Percentiles rank a stretch among this genome's conserved stretches.
Evolutionary conservation across 192 early-diverging fungal species (phyloP).

Genomic region (Umbelopsis sp.): DNA sequence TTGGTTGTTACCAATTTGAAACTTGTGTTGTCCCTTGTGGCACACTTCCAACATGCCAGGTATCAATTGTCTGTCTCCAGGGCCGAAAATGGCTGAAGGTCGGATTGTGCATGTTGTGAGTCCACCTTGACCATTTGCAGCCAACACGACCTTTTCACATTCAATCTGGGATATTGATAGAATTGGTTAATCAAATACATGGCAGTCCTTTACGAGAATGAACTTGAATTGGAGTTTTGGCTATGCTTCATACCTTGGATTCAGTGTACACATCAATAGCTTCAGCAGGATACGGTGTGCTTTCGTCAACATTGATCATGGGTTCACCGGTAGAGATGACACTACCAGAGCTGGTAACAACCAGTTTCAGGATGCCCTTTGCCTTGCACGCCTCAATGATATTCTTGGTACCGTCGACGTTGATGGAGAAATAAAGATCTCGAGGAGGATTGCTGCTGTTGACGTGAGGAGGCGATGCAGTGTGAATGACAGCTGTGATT

Average conservation of each 20-base stretch:
- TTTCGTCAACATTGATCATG: conserved; percentile 84
- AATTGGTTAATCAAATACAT: neutral
- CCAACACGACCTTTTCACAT: conserved; percentile 75
- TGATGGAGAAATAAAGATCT: conserved; percentile 76
- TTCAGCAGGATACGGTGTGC: conserved; percentile 68
- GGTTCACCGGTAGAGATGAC: conserved; percentile 83
- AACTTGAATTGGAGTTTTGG: neutral
- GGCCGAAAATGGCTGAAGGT: conserved; percentile 93
- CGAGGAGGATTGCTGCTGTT: conserved; percentile 58
- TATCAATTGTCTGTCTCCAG: conserved; percentile 73
- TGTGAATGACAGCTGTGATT: conserved; percentile 82
- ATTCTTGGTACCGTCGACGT: conserved; percentile 86
- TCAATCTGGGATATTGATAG: conserved; percentile 35
- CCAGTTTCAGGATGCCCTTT: conserved; percentile 66
- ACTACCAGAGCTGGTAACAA: conserved; percentile 88
- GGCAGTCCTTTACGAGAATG: neutral
- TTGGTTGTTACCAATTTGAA: conserved; percentile 86
- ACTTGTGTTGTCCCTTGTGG: conserved; percentile 60
- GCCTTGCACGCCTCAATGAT: conserved; percentile 77
- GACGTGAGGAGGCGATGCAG: conserved; percentile 81
- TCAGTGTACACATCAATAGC: conserved; percentile 92
- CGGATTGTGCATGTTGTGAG: conserved; percentile 79
- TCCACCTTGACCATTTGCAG: conserved; percentile 64
- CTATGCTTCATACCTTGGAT: conserved; percentile 67
- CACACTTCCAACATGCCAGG: conserved; percentile 68